Evolutionary conservation across 2,329 filamentous ascomycete species (phyloP).

Genomic region (Aspergillus flavus): DNA sequence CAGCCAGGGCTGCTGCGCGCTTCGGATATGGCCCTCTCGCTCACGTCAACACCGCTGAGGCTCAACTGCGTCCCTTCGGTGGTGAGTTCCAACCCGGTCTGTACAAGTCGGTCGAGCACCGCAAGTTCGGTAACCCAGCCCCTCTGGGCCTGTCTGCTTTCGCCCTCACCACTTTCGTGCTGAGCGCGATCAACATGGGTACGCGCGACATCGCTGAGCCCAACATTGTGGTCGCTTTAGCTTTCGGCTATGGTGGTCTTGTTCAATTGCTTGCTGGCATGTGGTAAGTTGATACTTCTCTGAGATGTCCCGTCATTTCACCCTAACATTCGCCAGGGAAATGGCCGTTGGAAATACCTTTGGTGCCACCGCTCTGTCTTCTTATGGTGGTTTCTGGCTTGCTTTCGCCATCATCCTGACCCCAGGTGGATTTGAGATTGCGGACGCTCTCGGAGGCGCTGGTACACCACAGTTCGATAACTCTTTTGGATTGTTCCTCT

Average conservation of each 20-base stretch:
- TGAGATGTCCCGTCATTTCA: background rate
- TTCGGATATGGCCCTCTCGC: conserved; percentile 57
- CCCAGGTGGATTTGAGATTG: conserved; percentile 66
- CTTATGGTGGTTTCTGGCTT: conserved; percentile 85
- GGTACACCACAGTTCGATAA: conserved; percentile 54
- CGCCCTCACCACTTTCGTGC: conserved; percentile 79
- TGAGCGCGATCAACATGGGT: conserved; percentile 73
- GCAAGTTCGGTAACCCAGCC: conserved; percentile 78
- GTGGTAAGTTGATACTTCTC: conserved; percentile 62
- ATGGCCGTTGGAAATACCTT: conserved; percentile 88
- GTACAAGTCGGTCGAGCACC: conserved; percentile 63
- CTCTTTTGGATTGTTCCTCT: conserved; percentile 73
- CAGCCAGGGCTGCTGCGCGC: conserved; percentile 47
- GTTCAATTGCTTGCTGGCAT: conserved; percentile 81
- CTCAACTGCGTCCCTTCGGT: conserved; percentile 64
- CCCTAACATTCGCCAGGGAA: conserved; percentile 60
- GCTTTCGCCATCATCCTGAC: conserved; percentile 72
- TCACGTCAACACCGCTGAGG: conserved; percentile 49
- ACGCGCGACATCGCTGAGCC: conserved; percentile 61
- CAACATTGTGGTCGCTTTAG: conserved; percentile 69
- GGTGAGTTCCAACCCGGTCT: conserved; percentile 74
- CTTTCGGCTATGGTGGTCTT: conserved; percentile 75
- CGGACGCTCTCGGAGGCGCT: conserved; percentile 38
- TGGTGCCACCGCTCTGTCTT: conserved; percentile 77
- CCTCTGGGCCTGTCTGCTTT: conserved; percentile 77